A percentile compares a stretch with the other conserved stretches of the same genome.
phyloP scores from a whole-genome alignment of 2,329 filamentous ascomycete genomes.

The Aschersonia sp. region DNA sequence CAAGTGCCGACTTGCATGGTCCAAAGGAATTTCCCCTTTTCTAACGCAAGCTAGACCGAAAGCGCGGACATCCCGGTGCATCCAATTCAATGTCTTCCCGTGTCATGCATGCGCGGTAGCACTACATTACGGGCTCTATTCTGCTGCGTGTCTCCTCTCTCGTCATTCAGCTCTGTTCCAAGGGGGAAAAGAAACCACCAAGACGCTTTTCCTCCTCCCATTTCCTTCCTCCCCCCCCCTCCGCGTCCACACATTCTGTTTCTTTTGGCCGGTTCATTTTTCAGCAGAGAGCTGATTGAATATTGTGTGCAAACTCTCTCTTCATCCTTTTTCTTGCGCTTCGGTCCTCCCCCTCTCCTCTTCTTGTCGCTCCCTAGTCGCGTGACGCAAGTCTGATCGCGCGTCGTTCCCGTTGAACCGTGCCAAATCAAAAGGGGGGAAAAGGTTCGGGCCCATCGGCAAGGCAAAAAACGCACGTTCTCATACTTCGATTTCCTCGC shows the following conservation, averaged over 20 bases:
- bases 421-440: not conserved
- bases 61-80: conserved; percentile 1
- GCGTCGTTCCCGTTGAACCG: not conserved
- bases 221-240: too few relatives aligned
- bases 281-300: too few relatives aligned
- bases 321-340: not conserved
- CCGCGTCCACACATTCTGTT: too few relatives aligned
- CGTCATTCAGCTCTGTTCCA: too few relatives aligned
- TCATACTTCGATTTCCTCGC: too few relatives aligned
- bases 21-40: conserved; percentile 24
- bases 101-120: not conserved
- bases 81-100: conserved; percentile 5
- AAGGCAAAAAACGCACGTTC: too few relatives aligned
- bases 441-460: too few relatives aligned
- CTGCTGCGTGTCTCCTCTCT: not conserved
- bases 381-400: conserved; percentile 1
- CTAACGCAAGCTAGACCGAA: conserved; percentile 6
- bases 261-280: too few relatives aligned
- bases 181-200: too few relatives aligned
- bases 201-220: too few relatives aligned
- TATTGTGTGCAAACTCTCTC: not conserved
- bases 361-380: conserved; percentile 22
- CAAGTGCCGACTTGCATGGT: not conserved
- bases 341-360: conserved; percentile 9
- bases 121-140: not conserved